Conservation (phyloP, 2,329 filamentous ascomycete genomes). For the Fusarium torulosum region DNA sequence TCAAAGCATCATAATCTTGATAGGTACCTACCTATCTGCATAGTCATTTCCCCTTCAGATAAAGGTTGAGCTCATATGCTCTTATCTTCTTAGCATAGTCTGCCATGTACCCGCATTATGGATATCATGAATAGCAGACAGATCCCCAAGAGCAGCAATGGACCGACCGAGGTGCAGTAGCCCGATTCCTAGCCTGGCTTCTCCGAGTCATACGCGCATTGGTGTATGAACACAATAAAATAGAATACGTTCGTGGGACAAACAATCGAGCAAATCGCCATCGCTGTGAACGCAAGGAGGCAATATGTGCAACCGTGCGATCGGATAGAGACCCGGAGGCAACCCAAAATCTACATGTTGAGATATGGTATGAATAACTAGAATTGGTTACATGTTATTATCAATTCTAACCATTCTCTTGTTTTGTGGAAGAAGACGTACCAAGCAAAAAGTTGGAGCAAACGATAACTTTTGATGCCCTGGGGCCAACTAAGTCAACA, state of each 20-base stretch:
- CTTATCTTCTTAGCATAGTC: too few species aligned
- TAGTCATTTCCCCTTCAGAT: too few species aligned
- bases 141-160: not conserved
- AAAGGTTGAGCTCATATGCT: too few species aligned
- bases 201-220: slow-evolving; percentile 1
- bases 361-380: slow-evolving; percentile 6
- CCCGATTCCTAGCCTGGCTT: not conserved
- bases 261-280: slow-evolving; percentile 3
- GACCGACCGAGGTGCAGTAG: not conserved
- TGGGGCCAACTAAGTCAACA: too few species aligned
- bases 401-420: too few species aligned
- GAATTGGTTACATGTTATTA: too few species aligned
- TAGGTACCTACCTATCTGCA: too few species aligned
- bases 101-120: slow-evolving; percentile 2
- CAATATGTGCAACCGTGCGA: slow-evolving; percentile 3
- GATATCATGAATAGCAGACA: not conserved
- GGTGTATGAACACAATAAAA: not conserved
- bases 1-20: too few species aligned
- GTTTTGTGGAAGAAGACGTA: too few species aligned
- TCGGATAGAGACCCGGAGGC: not conserved
- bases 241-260: slow-evolving; percentile 2
- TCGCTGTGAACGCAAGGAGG: slow-evolving; percentile 5
- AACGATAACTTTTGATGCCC: too few species aligned
- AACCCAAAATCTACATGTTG: slow-evolving; percentile 2
- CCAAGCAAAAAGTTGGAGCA: too few species aligned